A percentile compares a stretch with the other conserved stretches of the same genome.
Evolutionary conservation across 1,139 yeast species (phyloP).

Genomic region (Candida albicans): DNA sequence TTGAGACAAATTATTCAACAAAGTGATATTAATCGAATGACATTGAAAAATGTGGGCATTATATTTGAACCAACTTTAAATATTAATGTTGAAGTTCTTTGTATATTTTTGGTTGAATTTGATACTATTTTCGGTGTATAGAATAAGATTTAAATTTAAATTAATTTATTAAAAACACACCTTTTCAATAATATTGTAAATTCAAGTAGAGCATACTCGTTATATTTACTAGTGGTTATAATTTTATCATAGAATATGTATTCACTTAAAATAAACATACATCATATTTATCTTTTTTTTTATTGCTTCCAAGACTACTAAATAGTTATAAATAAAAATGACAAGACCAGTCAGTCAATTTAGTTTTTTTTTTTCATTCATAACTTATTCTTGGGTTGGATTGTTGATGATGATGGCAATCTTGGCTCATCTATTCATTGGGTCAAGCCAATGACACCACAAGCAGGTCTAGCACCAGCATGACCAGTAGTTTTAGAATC

Average conservation of each 20-base stretch:
- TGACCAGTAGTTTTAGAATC: conserved; percentile 97
- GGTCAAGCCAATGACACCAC: conserved; percentile 94
- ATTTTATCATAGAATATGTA: too few relatives aligned
- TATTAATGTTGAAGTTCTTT: conserved; percentile 64
- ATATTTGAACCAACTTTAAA: conserved; percentile 86
- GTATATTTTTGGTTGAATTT: conserved; percentile 64
- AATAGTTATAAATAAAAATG: too few relatives aligned
- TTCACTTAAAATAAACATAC: too few relatives aligned
- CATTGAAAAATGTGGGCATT: conserved; percentile 70
- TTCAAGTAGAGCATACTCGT: too few relatives aligned
- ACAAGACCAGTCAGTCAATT: too few relatives aligned
- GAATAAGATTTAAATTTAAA: conserved; percentile 16
- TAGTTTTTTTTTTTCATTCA: conserved; percentile 30
- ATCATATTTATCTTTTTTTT: too few relatives aligned
- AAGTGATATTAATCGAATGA: conserved; percentile 77
- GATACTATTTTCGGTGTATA: conserved; percentile 55
- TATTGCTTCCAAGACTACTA: too few relatives aligned
- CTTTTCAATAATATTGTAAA: too few relatives aligned
- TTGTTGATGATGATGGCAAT: too few relatives aligned
- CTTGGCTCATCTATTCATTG: conserved; percentile 44
- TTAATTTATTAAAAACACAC: too few relatives aligned
- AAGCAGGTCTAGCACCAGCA: conserved; percentile 98
- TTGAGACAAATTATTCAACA: conserved; percentile 65
- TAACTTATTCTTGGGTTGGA: conserved; percentile 31
- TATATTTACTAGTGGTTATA: too few relatives aligned